Evolutionary conservation across 1,284 basidiomycete species (phyloP).

Genomic region (Meira miltonrushii): DNA sequence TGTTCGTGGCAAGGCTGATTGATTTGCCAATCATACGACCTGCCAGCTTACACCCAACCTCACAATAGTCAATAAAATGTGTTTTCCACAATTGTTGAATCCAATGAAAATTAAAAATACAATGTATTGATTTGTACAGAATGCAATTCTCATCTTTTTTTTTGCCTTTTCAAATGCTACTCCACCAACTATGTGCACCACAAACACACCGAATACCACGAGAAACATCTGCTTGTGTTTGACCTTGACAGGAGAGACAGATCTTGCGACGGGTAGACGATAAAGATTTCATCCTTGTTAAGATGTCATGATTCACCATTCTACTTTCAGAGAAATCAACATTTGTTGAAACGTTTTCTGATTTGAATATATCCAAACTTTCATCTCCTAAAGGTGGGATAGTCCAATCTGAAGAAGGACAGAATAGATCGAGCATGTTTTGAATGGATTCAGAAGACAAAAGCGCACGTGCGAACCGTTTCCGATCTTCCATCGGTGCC

Average conservation of each 20-base stretch:
- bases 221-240: neutral
- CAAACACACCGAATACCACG: neutral
- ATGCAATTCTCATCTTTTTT: neutral
- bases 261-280: neutral
- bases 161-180: neutral
- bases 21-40: neutral
- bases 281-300: too few species aligned
- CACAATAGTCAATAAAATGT: neutral
- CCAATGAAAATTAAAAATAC: slow-evolving; percentile 6
- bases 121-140: slow-evolving; percentile 1
- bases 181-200: neutral
- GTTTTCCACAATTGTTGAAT: too few species aligned
- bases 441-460: too few species aligned
- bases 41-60: neutral
- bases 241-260: slow-evolving; percentile 3
- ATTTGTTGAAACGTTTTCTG: too few species aligned
- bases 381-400: too few species aligned
- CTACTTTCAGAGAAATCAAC: too few species aligned
- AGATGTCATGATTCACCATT: too few species aligned
- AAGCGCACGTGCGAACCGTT: too few species aligned
- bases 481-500: too few species aligned
- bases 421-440: too few species aligned
- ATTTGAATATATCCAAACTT: too few species aligned
- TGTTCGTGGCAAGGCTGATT: slow-evolving; percentile 38
- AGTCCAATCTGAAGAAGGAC: too few species aligned